Conservation (phyloP, 345 rosid species). For the Arabidopsis arenosa region DNA sequence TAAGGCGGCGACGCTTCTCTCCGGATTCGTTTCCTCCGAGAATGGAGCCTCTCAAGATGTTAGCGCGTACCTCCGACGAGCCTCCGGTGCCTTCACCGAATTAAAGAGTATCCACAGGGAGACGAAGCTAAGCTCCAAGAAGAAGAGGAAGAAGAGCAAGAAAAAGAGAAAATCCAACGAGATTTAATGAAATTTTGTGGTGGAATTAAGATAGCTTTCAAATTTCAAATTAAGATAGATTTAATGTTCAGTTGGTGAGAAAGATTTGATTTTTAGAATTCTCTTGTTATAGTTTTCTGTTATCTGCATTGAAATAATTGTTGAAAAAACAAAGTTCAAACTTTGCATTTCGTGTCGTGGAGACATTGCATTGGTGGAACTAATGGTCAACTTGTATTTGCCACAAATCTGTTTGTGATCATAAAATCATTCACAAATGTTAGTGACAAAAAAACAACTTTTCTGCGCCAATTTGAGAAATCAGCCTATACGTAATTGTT, state of each 20-base stretch:
- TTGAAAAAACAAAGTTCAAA: not conserved
- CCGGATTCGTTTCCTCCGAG: slow-evolving; percentile 46
- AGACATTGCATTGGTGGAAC: not conserved
- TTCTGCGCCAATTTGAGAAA: not conserved
- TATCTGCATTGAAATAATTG: not conserved
- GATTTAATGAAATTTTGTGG: not conserved
- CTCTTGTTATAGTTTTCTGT: not conserved
- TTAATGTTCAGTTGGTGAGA: too few relatives aligned
- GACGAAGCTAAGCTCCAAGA: slow-evolving; percentile 6
- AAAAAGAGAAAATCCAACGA: slow-evolving; percentile 41
- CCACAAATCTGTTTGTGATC: not conserved
- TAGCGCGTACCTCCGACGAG: slow-evolving; percentile 49
- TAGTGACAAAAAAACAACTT: not conserved
- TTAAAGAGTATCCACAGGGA: slow-evolving; percentile 42
- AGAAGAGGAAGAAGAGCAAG: slow-evolving; percentile 31
- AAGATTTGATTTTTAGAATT: slow-evolving; percentile 20
- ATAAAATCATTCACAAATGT: slow-evolving; percentile 5
- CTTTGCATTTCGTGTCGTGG: not conserved
- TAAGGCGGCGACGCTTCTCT: slow-evolving; percentile 49
- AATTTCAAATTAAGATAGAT: too few relatives aligned
- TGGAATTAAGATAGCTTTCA: not conserved
- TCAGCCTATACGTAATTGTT: slow-evolving; percentile 16
- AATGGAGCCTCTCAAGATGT: slow-evolving; percentile 54
- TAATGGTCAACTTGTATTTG: not conserved
- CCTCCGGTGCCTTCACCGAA: slow-evolving; percentile 48